Evolutionary conservation across 257 asterid species (phyloP).

Genomic region (Thymus quinquecostatus): DNA sequence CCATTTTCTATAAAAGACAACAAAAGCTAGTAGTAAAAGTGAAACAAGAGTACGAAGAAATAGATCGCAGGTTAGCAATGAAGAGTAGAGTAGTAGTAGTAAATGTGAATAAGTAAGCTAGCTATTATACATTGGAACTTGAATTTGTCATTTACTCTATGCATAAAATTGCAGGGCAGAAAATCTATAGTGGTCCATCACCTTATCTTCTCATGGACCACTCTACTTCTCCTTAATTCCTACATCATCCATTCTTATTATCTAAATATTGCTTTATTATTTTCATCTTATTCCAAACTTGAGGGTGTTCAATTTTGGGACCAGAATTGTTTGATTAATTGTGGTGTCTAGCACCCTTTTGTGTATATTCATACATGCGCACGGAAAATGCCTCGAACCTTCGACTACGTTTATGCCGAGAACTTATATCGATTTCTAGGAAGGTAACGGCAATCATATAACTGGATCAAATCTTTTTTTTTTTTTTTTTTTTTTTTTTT

Average conservation of each 20-base stretch:
- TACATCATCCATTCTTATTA: not conserved
- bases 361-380: too few relatives aligned
- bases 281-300: not conserved
- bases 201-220: conserved; percentile 22
- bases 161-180: not conserved
- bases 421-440: too few relatives aligned
- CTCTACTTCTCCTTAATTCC: not conserved
- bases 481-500: too few relatives aligned
- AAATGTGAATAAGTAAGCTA: conserved; percentile 2
- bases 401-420: too few relatives aligned
- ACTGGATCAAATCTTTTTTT: too few relatives aligned
- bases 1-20: too few relatives aligned
- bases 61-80: not conserved
- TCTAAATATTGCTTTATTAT: not conserved
- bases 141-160: not conserved
- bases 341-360: too few relatives aligned
- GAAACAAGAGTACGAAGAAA: not conserved
- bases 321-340: not conserved
- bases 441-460: too few relatives aligned
- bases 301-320: not conserved
- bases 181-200: conserved; percentile 27
- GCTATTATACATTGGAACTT: conserved; percentile 18
- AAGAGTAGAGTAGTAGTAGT: not conserved
- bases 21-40: not conserved
- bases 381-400: too few relatives aligned